phyloP scores from a whole-genome alignment of 345 rosid genomes.

The Raphanus raphanistrum region DNA sequence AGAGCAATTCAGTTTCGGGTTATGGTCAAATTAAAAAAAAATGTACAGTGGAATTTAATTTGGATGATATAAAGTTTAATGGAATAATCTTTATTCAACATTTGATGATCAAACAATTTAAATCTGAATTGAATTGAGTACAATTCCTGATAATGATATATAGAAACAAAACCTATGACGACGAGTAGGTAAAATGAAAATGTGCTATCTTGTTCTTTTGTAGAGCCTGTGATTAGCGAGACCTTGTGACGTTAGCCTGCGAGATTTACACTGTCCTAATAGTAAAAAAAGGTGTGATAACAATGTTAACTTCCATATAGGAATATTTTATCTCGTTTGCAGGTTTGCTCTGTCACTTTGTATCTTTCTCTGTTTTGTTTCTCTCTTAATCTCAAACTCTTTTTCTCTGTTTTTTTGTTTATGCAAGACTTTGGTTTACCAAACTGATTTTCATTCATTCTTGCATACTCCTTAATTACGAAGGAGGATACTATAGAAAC shows the following conservation, averaged over 20 bases:
- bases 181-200: background rate
- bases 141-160: background rate
- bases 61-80: background rate
- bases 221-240: background rate
- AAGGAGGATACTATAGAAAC: no score
- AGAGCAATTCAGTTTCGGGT: constrained; percentile 30
- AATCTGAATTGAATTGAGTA: background rate
- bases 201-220: background rate
- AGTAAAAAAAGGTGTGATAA: background rate
- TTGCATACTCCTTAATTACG: no score
- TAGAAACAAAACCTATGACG: background rate
- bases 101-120: background rate
- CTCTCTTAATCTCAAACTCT: no score
- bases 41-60: constrained; percentile 25
- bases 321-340: no score
- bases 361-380: no score
- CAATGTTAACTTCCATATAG: background rate
- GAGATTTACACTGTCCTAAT: background rate
- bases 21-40: background rate
- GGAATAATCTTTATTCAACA: constrained; percentile 14
- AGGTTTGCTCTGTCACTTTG: no score
- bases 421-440: no score
- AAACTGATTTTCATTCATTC: no score
- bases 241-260: background rate
- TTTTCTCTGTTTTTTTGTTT: no score